A percentile compares a stretch with the other conserved stretches of the same genome.
These are phyloP conservation scores for Przewalskia tangutica DNA, from an alignment of 257 asterid species.

Conservation along the genomic window DNA sequence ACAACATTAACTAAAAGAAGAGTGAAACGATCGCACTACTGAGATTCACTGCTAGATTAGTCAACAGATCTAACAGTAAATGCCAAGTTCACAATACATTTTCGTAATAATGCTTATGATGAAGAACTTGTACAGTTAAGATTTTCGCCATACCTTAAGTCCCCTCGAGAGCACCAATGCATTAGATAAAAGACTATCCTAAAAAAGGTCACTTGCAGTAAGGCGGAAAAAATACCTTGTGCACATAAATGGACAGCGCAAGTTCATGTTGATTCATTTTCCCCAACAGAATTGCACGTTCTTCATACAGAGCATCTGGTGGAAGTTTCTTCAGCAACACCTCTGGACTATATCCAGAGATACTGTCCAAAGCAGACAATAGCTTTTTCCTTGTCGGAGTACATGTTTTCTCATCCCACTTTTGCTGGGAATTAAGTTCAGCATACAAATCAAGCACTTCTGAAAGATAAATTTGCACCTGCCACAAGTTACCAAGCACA, in stretches of 20 bases:
- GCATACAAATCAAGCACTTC: constrained; percentile 91
- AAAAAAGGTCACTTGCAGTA: neutral
- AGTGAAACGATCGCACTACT: neutral
- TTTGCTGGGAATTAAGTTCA: constrained; percentile 66
- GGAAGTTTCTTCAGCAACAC: constrained; percentile 81
- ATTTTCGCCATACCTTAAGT: neutral
- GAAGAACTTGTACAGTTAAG: neutral
- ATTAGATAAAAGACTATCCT: neutral
- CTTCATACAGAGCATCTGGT: constrained; percentile 79
- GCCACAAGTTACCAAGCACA: constrained; percentile 9
- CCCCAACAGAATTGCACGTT: constrained; percentile 85
- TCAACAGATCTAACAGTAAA: neutral
- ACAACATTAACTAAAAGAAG: neutral
- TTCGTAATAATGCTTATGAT: neutral
- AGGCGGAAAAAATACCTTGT: constrained; percentile 49
- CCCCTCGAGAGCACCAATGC: neutral
- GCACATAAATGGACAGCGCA: constrained; percentile 86
- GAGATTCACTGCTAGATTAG: neutral
- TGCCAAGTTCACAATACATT: neutral
- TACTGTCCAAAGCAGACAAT: constrained; percentile 78
- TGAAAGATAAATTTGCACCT: constrained; percentile 95
- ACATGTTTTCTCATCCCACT: constrained; percentile 84
- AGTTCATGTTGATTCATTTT: constrained; percentile 97
- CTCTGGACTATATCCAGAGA: constrained; percentile 85
- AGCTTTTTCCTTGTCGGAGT: constrained; percentile 85